Percentiles rank a stretch among this genome's conserved stretches.
phyloP scores from a whole-genome alignment of 768 basidiomycete species.

The Lentinula boryana region DNA sequence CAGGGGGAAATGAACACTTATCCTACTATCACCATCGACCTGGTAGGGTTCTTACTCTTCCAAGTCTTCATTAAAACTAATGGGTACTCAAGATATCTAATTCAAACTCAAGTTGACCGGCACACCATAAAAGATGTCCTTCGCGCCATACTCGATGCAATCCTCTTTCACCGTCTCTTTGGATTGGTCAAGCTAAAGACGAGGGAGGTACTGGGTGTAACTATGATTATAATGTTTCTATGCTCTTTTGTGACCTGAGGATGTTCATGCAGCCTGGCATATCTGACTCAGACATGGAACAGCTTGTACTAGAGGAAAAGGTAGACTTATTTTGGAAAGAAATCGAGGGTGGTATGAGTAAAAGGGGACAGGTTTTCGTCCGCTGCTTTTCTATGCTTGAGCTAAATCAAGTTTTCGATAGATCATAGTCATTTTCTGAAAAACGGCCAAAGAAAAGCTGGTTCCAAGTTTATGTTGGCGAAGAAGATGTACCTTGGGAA shows the following conservation, averaged over 20 bases:
- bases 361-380: slow-evolving; percentile 55
- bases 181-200: slow-evolving; percentile 72
- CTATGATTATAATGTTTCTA: slow-evolving; percentile 48
- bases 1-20: not conserved
- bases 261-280: slow-evolving; percentile 58
- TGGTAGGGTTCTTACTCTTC: not conserved
- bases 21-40: slow-evolving; percentile 6
- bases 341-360: slow-evolving; percentile 55
- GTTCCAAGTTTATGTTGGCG: slow-evolving; percentile 64
- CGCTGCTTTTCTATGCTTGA: not conserved
- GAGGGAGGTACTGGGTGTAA: slow-evolving; percentile 79
- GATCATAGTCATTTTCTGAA: slow-evolving; percentile 71
- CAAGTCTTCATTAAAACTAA: not conserved
- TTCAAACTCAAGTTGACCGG: slow-evolving; percentile 1
- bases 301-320: slow-evolving; percentile 66
- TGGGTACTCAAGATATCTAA: no score
- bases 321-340: slow-evolving; percentile 77
- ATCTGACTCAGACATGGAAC: slow-evolving; percentile 65
- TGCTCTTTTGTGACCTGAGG: not conserved
- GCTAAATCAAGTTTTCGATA: slow-evolving; percentile 17
- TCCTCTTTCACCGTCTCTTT: slow-evolving; percentile 80
- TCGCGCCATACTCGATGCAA: slow-evolving; percentile 55
- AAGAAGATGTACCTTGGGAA: slow-evolving; percentile 87
- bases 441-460: slow-evolving; percentile 73
- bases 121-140: not conserved